Percentiles rank a stretch among this genome's conserved stretches.
Evolutionary conservation across 768 basidiomycete species (phyloP).

Genomic region (Clavulina sp.): DNA sequence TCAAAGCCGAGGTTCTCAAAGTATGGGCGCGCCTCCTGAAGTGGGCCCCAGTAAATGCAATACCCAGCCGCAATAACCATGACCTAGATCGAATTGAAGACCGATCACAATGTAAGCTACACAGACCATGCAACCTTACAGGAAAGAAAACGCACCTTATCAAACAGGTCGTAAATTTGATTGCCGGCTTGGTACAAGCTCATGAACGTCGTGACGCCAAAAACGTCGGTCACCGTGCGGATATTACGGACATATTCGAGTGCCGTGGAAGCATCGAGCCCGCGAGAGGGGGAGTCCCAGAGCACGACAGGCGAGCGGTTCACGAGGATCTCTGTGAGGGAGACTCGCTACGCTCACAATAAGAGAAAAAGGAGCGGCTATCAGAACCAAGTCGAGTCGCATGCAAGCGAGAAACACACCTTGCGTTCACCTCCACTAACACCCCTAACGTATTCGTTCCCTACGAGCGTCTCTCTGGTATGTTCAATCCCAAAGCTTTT

Average conservation of each 20-base stretch:
- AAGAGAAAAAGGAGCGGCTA: too few species aligned
- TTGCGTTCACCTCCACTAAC: slow-evolving; percentile 29
- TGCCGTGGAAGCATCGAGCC: slow-evolving; percentile 74
- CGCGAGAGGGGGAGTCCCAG: slow-evolving; percentile 50
- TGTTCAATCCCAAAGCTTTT: slow-evolving; percentile 23
- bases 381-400: too few species aligned
- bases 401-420: too few species aligned
- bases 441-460: slow-evolving; percentile 25
- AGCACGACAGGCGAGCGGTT: slow-evolving; percentile 17
- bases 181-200: slow-evolving; percentile 66
- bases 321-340: slow-evolving; percentile 25
- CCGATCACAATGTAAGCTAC: too few species aligned
- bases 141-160: too few species aligned
- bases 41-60: slow-evolving; percentile 60
- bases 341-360: too few species aligned
- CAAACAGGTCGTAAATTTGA: slow-evolving; percentile 33
- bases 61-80: slow-evolving; percentile 58
- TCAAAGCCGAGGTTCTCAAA: slow-evolving; percentile 61
- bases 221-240: slow-evolving; percentile 69
- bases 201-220: slow-evolving; percentile 61
- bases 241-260: slow-evolving; percentile 69
- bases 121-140: too few species aligned
- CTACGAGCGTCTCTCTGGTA: slow-evolving; percentile 24
- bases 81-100: too few species aligned
- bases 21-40: slow-evolving; percentile 44